These are phyloP conservation scores for Phytophthora meadii DNA, from an alignment of 352 stramenopile species.

Conservation along the genomic window DNA sequence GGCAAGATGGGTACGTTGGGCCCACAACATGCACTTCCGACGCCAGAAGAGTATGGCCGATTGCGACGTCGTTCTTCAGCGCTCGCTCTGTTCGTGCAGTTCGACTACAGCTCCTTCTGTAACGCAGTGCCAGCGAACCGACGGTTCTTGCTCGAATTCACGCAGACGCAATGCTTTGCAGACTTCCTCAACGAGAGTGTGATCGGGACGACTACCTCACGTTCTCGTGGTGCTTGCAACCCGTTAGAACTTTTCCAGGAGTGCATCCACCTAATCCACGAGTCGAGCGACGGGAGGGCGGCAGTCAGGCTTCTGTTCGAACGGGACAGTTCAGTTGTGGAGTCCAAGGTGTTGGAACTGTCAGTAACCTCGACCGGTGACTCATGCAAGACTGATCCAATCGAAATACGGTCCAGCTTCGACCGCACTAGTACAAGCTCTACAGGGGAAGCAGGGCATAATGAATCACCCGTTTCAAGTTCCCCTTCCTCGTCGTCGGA, in stretches of 20 bases:
- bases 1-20: constrained; percentile 2
- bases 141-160: constrained; percentile 60
- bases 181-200: constrained; percentile 73
- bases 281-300: constrained; percentile 38
- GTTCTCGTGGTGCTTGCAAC: constrained; percentile 27
- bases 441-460: neutral
- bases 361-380: neutral
- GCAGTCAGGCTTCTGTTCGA: constrained; percentile 68
- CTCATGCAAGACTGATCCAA: neutral
- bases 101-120: constrained; percentile 58
- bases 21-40: constrained; percentile 20
- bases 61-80: constrained; percentile 51
- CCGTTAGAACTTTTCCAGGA: constrained; percentile 69
- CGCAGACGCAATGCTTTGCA: constrained; percentile 66
- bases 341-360: constrained; percentile 48
- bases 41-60: constrained; percentile 36
- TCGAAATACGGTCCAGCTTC: constrained; percentile 3
- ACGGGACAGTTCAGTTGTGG: constrained; percentile 47
- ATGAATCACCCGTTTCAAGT: constrained; percentile 11
- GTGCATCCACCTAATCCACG: constrained; percentile 61
- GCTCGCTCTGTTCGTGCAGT: constrained; percentile 58
- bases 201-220: constrained; percentile 36
- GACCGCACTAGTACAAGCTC: constrained; percentile 10
- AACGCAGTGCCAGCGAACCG: constrained; percentile 26
- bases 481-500: constrained; percentile 2